Percentiles rank a stretch among this genome's conserved stretches.
phyloP scores from a whole-genome alignment of 2,329 filamentous ascomycete genomes.

The Xylariaceae sp. region DNA sequence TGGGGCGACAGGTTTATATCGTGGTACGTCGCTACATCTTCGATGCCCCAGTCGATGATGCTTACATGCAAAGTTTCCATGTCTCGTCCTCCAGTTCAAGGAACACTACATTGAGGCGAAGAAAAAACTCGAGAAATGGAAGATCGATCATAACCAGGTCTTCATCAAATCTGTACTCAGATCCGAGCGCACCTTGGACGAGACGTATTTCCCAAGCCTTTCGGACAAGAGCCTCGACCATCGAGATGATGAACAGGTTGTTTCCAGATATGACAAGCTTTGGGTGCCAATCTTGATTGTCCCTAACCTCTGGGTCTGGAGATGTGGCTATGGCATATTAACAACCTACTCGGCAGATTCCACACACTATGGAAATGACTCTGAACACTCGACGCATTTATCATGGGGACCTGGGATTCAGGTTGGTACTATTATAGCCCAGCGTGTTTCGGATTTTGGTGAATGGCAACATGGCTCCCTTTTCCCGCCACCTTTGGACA shows the following conservation, averaged over 20 bases:
- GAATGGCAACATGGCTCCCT: neutral
- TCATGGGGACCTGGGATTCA: neutral
- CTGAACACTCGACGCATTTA: too few relatives aligned
- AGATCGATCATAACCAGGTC: too few relatives aligned
- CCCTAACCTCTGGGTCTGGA: conserved; percentile 13
- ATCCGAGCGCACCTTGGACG: conserved; percentile 19
- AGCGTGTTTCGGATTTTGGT: neutral
- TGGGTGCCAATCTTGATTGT: conserved; percentile 14
- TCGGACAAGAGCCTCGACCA: neutral
- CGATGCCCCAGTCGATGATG: neutral
- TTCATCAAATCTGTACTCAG: neutral
- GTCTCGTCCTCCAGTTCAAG: neutral
- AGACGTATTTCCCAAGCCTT: conserved; percentile 21
- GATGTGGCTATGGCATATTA: neutral
- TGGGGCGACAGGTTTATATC: neutral
- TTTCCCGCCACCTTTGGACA: conserved; percentile 14
- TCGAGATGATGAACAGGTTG: conserved; percentile 14
- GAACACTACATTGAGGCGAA: neutral
- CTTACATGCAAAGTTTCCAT: conserved; percentile 2
- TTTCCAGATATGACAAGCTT: too few relatives aligned
- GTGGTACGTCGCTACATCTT: neutral
- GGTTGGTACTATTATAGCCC: neutral
- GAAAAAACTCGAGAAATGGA: neutral
- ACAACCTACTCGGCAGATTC: conserved; percentile 8
- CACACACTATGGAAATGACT: too few relatives aligned